Evolutionary conservation across 1,284 basidiomycete genomes (phyloP).

Genomic region (Naganishia albida): DNA sequence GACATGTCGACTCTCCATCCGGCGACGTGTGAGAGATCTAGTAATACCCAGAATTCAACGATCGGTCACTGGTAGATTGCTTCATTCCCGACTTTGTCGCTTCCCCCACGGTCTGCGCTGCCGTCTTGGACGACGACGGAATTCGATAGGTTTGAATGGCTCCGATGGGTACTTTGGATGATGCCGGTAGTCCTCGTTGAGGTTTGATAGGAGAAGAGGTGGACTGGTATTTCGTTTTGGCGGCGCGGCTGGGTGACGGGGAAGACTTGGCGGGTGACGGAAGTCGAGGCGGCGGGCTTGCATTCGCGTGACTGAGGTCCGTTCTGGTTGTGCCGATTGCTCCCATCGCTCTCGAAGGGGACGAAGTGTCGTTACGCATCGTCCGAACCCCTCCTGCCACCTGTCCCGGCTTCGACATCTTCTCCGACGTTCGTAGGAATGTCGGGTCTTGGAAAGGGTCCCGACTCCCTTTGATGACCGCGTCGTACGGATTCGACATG

Average conservation of each 20-base stretch:
- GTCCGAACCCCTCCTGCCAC: not conserved
- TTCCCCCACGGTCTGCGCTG: not conserved
- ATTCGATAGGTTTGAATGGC: not conserved
- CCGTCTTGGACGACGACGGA: not conserved
- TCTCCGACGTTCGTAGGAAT: too few relatives aligned
- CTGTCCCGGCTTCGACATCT: too few relatives aligned
- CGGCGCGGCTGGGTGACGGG: not conserved
- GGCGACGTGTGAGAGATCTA: not conserved
- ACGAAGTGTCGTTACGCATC: not conserved
- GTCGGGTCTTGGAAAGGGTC: conserved; percentile 2
- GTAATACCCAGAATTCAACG: not conserved
- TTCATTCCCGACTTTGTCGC: not conserved
- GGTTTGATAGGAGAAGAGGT: conserved; percentile 1
- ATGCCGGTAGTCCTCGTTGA: conserved; percentile 1
- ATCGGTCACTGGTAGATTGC: not conserved
- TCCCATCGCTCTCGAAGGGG: not conserved
- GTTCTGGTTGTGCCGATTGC: not conserved
- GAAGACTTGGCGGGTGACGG: conserved; percentile 7
- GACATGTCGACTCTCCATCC: too few relatives aligned
- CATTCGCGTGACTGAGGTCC: not conserved
- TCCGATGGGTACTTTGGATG: not conserved
- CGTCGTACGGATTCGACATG: not conserved
- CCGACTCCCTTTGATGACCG: not conserved
- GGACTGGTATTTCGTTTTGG: conserved; percentile 7
- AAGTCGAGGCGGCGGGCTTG: conserved; percentile 2